These are phyloP conservation scores for Aspergillus nanangensis DNA, from an alignment of 495 filamentous ascomycete species.

Conservation along the genomic window DNA sequence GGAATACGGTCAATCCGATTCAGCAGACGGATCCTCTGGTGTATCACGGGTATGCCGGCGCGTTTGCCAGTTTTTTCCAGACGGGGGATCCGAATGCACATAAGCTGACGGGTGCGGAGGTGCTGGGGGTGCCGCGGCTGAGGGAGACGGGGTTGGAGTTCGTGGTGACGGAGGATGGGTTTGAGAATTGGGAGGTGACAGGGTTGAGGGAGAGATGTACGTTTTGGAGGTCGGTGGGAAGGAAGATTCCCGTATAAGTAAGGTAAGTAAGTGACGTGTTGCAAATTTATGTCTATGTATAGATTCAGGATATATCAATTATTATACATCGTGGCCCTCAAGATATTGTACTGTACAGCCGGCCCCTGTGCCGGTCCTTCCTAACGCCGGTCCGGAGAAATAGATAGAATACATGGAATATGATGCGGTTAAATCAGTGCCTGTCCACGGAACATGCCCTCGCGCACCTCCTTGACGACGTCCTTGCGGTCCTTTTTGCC, in stretches of 20 bases:
- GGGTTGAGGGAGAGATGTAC: slow-evolving; percentile 45
- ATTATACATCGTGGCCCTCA: not conserved
- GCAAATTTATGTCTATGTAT: slow-evolving; percentile 6
- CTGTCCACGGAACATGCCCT: slow-evolving; percentile 89
- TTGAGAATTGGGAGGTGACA: slow-evolving; percentile 30
- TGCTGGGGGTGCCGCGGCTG: slow-evolving; percentile 42
- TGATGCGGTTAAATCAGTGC: slow-evolving; percentile 61
- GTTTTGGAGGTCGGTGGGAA: slow-evolving; percentile 49
- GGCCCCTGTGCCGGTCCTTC: not conserved
- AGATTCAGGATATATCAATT: slow-evolving; percentile 3
- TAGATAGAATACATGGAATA: too few relatives aligned
- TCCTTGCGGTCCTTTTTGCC: slow-evolving; percentile 86
- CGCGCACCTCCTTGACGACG: slow-evolving; percentile 85
- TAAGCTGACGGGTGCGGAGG: slow-evolving; percentile 46
- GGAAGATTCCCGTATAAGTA: slow-evolving; percentile 30
- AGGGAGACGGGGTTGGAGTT: slow-evolving; percentile 39
- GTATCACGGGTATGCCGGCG: slow-evolving; percentile 55
- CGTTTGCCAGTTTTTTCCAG: slow-evolving; percentile 55
- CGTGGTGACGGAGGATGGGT: slow-evolving; percentile 40
- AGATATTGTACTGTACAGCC: not conserved
- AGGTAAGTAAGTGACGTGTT: not conserved
- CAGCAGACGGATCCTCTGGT: slow-evolving; percentile 48
- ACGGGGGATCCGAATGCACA: slow-evolving; percentile 56
- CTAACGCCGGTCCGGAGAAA: slow-evolving; percentile 7
- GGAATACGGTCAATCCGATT: slow-evolving; percentile 52